phyloP scores from a whole-genome alignment of 2,329 filamentous ascomycete species.

The Talaromyces sp. region DNA sequence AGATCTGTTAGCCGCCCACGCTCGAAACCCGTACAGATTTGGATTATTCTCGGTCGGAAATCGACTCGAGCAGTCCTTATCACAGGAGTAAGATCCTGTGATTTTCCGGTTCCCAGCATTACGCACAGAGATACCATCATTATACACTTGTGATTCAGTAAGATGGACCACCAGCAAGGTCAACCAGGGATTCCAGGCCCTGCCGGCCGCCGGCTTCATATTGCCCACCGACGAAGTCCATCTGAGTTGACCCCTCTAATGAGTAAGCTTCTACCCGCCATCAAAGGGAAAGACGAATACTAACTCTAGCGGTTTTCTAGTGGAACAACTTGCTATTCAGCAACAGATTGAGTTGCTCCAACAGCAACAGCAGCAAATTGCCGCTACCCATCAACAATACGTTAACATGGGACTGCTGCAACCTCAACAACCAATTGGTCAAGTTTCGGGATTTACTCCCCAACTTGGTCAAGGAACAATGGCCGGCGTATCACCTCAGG shows the following conservation, averaged over 20 bases:
- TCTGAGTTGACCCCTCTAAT: slow-evolving; percentile 96
- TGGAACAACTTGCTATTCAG: slow-evolving; percentile 96
- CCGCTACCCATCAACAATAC: slow-evolving; percentile 94
- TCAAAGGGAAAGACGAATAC: slow-evolving; percentile 39
- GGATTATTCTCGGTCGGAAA: slow-evolving; percentile 25
- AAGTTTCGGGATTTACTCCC: slow-evolving; percentile 69
- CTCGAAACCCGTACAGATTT: background rate
- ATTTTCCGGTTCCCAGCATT: background rate
- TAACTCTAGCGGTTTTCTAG: slow-evolving; percentile 45
- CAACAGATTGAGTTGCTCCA: slow-evolving; percentile 97
- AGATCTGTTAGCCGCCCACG: slow-evolving; percentile 6
- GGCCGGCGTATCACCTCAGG: slow-evolving; percentile 71
- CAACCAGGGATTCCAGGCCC: slow-evolving; percentile 61
- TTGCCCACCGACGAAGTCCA: slow-evolving; percentile 93
- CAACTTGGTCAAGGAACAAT: slow-evolving; percentile 62
- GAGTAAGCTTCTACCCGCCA: slow-evolving; percentile 67
- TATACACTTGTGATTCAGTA: slow-evolving; percentile 18
- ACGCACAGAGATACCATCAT: background rate
- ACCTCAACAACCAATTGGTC: slow-evolving; percentile 74
- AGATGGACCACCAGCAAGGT: slow-evolving; percentile 68
- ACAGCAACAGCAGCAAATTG: slow-evolving; percentile 96
- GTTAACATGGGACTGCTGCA: slow-evolving; percentile 95
- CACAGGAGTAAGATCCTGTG: slow-evolving; percentile 3
- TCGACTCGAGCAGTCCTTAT: slow-evolving; percentile 25
- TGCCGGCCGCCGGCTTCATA: slow-evolving; percentile 86